A percentile compares a stretch with the other conserved stretches of the same genome.
phyloP scores from a whole-genome alignment of 2,329 filamentous ascomycete genomes.

The Sporothrix luriei region DNA sequence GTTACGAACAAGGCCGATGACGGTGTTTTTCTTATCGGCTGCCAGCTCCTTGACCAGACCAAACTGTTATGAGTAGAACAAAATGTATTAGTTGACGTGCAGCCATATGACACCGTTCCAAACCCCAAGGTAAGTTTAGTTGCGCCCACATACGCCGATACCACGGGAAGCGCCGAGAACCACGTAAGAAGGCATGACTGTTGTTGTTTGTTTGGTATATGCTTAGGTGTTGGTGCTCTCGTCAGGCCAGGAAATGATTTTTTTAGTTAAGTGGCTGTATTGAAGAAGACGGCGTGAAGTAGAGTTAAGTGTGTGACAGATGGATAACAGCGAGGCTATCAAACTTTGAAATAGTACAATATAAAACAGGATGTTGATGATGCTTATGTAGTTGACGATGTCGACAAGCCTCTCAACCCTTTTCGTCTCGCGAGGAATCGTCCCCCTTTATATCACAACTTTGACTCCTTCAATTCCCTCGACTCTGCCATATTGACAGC shows the following conservation, averaged over 20 bases:
- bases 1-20: conserved; percentile 54
- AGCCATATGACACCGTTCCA: not conserved
- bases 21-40: conserved; percentile 46
- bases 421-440: not conserved
- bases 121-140: too few relatives aligned
- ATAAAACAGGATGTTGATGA: not conserved
- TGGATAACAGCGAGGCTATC: not conserved
- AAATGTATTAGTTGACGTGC: not conserved
- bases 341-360: not conserved
- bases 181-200: conserved; percentile 37
- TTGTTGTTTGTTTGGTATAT: not conserved
- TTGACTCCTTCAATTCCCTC: not conserved
- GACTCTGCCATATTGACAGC: not conserved
- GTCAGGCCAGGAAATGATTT: not conserved
- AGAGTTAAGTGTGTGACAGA: not conserved
- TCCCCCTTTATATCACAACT: not conserved
- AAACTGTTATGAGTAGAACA: conserved; percentile 44
- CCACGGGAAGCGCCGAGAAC: conserved; percentile 37
- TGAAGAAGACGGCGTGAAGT: not conserved
- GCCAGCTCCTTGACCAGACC: conserved; percentile 55
- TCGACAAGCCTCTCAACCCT: not conserved
- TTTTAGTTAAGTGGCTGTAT: not conserved
- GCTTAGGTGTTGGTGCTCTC: not conserved
- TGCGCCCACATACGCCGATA: conserved; percentile 37
- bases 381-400: not conserved